Evolutionary conservation across 2,329 filamentous ascomycete species (phyloP).

Genomic region (Cadophora luteo-olivacea): DNA sequence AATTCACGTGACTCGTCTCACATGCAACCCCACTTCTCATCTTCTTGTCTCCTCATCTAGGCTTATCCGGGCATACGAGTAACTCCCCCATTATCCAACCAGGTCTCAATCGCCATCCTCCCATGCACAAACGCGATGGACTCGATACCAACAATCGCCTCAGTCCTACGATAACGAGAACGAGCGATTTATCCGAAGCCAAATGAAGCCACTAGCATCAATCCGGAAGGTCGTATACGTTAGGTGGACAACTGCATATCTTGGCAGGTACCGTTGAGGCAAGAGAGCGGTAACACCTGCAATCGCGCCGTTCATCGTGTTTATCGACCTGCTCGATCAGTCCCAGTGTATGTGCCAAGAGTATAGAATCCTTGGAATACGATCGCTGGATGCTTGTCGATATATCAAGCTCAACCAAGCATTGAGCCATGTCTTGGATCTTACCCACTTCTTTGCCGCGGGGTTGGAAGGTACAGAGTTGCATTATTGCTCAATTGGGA

Average conservation of each 20-base stretch:
- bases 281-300: not conserved
- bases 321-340: conserved; percentile 6
- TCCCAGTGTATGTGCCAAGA: not conserved
- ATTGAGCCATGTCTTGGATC: not conserved
- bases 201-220: not conserved
- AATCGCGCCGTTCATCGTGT: not conserved
- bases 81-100: too few relatives aligned
- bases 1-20: too few relatives aligned
- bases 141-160: not conserved
- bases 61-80: too few relatives aligned
- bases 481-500: not conserved
- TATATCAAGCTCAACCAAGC: conserved; percentile 3
- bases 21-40: too few relatives aligned
- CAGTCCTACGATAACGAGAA: not conserved
- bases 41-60: too few relatives aligned
- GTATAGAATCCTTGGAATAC: conserved; percentile 2
- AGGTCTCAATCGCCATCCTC: not conserved
- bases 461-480: not conserved
- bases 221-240: not conserved
- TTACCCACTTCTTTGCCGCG: not conserved
- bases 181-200: not conserved
- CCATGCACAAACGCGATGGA: not conserved
- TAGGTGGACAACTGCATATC: conserved; percentile 8
- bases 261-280: conserved; percentile 13
- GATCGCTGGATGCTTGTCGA: not conserved